These are phyloP conservation scores for Maudiozyma turicensis DNA, from an alignment of 805 yeast genomes.

Conservation along the genomic window DNA sequence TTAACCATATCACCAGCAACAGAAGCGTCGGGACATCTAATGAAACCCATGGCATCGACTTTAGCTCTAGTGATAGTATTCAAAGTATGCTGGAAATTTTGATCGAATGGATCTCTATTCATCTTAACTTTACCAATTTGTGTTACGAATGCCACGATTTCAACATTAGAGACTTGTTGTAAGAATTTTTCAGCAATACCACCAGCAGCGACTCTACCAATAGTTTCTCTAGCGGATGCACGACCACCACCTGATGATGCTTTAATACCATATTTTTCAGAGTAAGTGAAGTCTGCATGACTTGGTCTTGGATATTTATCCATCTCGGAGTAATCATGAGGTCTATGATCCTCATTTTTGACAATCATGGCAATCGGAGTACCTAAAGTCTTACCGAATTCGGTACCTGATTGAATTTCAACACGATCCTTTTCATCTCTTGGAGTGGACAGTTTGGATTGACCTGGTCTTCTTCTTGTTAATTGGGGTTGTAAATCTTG, in stretches of 20 bases:
- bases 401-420: conserved; percentile 90
- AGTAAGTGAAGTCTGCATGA: conserved; percentile 93
- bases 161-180: conserved; percentile 66
- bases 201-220: conserved; percentile 98
- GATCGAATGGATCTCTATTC: conserved; percentile 59
- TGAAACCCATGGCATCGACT: conserved; percentile 81
- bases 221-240: conserved; percentile 94
- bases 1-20: conserved; percentile 73
- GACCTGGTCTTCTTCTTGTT: conserved; percentile 97
- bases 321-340: conserved; percentile 90
- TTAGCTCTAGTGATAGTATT: conserved; percentile 75
- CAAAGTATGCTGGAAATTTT: conserved; percentile 56
- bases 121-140: conserved; percentile 77
- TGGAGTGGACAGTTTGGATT: conserved; percentile 84
- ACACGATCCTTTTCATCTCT: conserved; percentile 92
- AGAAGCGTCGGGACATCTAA: conserved; percentile 80
- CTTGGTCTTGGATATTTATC: conserved; percentile 95
- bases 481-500: conserved; percentile 91
- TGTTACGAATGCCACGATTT: conserved; percentile 94
- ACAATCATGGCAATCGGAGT: conserved; percentile 94
- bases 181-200: conserved; percentile 94
- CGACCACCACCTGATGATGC: conserved; percentile 97
- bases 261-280: conserved; percentile 82
- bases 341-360: conserved; percentile 91
- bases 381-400: conserved; percentile 81